Conservation (phyloP, 176 grass and related monocot genomes). For the Leersia perrieri region DNA sequence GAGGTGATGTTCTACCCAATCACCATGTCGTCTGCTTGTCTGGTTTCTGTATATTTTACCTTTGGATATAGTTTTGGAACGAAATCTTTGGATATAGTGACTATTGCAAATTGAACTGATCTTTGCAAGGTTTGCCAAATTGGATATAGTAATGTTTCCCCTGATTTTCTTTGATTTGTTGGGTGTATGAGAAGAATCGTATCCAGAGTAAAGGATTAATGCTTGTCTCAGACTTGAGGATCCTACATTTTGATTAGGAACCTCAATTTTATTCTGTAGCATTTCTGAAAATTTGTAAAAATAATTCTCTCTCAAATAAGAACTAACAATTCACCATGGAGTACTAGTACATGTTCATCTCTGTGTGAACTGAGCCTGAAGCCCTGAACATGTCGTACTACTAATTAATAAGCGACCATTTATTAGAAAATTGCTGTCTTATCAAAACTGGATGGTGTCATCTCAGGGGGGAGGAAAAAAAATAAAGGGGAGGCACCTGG, state of each 20-base stretch:
- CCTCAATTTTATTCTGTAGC: not conserved
- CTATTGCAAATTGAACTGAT: constrained; percentile 2
- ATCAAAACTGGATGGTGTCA: not conserved
- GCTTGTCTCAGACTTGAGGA: not conserved
- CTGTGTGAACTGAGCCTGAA: not conserved
- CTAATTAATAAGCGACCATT: not conserved
- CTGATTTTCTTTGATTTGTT: not conserved
- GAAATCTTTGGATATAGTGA: not conserved
- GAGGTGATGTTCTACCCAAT: constrained; percentile 39
- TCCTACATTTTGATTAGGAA: not conserved
- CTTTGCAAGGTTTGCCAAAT: not conserved
- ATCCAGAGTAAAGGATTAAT: too few relatives aligned
- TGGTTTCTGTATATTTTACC: not conserved
- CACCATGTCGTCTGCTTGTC: constrained; percentile 19
- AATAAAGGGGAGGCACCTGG: not conserved
- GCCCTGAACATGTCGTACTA: not conserved
- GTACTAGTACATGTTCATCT: not conserved
- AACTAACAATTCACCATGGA: not conserved
- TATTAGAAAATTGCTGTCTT: not conserved
- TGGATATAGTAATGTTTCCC: too few relatives aligned
- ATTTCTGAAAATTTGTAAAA: not conserved
- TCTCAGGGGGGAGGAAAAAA: too few relatives aligned
- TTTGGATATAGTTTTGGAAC: not conserved
- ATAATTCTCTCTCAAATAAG: not conserved
- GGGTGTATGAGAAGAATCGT: too few relatives aligned